Evolutionary conservation across 805 yeast species (phyloP).

Genomic region (Starmerella apis): DNA sequence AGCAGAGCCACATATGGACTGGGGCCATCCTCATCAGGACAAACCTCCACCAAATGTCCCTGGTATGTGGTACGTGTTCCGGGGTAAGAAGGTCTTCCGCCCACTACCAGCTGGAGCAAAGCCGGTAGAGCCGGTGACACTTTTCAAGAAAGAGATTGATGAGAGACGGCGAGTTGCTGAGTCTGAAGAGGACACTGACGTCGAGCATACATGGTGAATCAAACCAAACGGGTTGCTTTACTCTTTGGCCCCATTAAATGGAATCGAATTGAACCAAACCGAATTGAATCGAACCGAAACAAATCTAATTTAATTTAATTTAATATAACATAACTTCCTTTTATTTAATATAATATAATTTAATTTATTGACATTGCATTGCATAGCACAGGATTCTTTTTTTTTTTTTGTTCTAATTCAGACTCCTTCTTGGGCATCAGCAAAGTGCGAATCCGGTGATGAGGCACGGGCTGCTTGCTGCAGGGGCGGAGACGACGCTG

Average conservation of each 20-base stretch:
- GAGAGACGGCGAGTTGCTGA: constrained; percentile 3
- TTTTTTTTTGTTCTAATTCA: not conserved
- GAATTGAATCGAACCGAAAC: no score
- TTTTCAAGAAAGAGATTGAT: constrained; percentile 17
- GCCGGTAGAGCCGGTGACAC: constrained; percentile 21
- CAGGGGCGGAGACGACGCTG: constrained; percentile 2
- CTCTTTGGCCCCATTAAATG: no score
- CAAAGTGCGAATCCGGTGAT: constrained; percentile 3
- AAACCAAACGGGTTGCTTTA: no score
- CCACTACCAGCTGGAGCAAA: constrained; percentile 28
- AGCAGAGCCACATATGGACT: not conserved
- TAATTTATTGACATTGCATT: constrained; percentile 9
- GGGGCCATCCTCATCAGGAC: constrained; percentile 21
- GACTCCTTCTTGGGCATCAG: not conserved
- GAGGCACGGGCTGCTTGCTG: not conserved
- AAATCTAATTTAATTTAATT: no score
- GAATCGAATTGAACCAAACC: no score
- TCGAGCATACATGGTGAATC: constrained; percentile 6
- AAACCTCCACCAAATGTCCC: constrained; percentile 25
- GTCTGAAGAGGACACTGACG: constrained; percentile 20
- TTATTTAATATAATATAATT: not conserved
- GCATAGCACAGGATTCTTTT: no score
- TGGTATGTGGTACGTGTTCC: constrained; percentile 34
- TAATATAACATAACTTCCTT: no score
- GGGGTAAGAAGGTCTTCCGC: constrained; percentile 33